Percentiles rank a stretch among this genome's conserved stretches.
Evolutionary conservation across 768 basidiomycete species (phyloP).

Genomic region (Hygrophoropsis aurantiaca): DNA sequence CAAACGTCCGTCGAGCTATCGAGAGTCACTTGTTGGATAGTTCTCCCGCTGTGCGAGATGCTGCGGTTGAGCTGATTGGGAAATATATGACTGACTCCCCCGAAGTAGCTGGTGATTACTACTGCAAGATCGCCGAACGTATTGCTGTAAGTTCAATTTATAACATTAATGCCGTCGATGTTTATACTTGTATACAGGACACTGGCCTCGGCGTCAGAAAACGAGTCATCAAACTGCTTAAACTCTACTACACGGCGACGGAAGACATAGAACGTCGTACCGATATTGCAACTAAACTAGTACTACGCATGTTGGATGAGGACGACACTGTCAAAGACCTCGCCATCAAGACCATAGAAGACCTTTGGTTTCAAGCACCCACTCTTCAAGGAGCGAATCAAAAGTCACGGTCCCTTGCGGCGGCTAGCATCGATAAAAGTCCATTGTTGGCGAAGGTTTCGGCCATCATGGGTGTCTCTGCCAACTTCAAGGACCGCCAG

Average conservation of each 20-base stretch:
- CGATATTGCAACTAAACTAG: constrained; percentile 81
- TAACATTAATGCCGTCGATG: not conserved
- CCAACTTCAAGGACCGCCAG: constrained; percentile 79
- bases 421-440: constrained; percentile 47
- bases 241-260: constrained; percentile 72
- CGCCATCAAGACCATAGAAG: constrained; percentile 85
- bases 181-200: constrained; percentile 62
- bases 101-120: constrained; percentile 87
- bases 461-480: constrained; percentile 84
- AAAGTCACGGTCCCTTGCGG: constrained; percentile 35
- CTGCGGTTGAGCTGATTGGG: constrained; percentile 96
- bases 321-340: constrained; percentile 95
- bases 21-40: constrained; percentile 88
- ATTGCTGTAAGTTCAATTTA: constrained; percentile 67
- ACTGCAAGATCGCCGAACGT: constrained; percentile 82
- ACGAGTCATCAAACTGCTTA: constrained; percentile 92
- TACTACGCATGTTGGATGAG: constrained; percentile 85
- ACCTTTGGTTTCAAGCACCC: constrained; percentile 76
- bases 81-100: constrained; percentile 93
- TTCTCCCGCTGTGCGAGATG: constrained; percentile 94
- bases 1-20: constrained; percentile 80
- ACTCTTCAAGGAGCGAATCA: constrained; percentile 29
- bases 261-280: constrained; percentile 58
- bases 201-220: constrained; percentile 92
- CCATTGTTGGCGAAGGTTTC: constrained; percentile 63